Percentiles rank a stretch among this genome's conserved stretches.
Evolutionary conservation across 2,329 filamentous ascomycete genomes (phyloP).

Genomic region (Sporothrix humicola): DNA sequence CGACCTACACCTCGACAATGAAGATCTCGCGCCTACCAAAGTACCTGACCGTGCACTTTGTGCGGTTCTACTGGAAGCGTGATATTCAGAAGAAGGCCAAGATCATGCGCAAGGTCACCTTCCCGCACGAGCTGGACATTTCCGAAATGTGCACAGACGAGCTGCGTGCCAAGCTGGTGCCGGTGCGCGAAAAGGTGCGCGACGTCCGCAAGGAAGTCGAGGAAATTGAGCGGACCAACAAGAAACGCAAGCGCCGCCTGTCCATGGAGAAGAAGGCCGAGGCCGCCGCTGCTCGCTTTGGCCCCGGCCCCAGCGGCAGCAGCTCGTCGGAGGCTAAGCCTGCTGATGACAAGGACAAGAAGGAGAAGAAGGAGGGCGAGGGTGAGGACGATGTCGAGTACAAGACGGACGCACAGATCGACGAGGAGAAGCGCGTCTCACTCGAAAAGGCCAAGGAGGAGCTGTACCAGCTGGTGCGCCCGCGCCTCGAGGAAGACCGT

Average conservation of each 20-base stretch:
- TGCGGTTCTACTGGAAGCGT: conserved; percentile 97
- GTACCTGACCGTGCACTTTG: conserved; percentile 95
- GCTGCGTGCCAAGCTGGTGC: conserved; percentile 79
- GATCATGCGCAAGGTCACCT: conserved; percentile 98
- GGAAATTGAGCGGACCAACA: conserved; percentile 88
- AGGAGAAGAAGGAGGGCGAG: conserved; percentile 51
- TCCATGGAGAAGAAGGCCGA: conserved; percentile 51
- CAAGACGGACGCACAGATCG: conserved; percentile 94
- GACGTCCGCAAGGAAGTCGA: conserved; percentile 94
- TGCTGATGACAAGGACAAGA: conserved; percentile 48
- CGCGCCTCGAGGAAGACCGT: conserved; percentile 74
- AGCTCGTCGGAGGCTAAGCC: conserved; percentile 51
- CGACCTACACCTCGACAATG: conserved; percentile 88
- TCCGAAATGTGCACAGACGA: conserved; percentile 96
- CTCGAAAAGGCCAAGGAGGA: conserved; percentile 86
- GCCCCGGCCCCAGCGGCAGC: conserved; percentile 23
- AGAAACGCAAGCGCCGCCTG: conserved; percentile 77
- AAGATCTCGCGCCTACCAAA: conserved; percentile 88
- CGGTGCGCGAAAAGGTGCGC: conserved; percentile 94
- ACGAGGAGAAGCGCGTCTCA: conserved; percentile 78
- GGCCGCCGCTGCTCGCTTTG: conserved; percentile 22
- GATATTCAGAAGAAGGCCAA: conserved; percentile 98
- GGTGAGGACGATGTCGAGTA: conserved; percentile 75
- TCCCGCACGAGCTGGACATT: conserved; percentile 89
- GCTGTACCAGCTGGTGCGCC: conserved; percentile 76